These are phyloP conservation scores for Megacollybia platyphylla DNA, from an alignment of 1,284 basidiomycete species.

Conservation along the genomic window DNA sequence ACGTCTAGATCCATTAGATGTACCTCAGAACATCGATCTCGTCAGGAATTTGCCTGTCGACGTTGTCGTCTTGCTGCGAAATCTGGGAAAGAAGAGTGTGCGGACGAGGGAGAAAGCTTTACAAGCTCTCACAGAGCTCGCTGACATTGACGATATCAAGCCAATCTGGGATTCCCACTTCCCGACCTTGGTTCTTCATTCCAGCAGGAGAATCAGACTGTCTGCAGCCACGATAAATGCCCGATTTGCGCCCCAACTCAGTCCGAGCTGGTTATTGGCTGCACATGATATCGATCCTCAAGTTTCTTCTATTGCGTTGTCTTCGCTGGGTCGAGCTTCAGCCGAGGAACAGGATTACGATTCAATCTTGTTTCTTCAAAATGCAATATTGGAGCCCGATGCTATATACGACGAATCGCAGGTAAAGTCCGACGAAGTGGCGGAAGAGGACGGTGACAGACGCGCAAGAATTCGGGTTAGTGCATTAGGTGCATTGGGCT, in stretches of 20 bases:
- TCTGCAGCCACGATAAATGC: slow-evolving; percentile 51
- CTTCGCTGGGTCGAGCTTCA: slow-evolving; percentile 27
- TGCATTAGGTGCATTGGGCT: slow-evolving; percentile 59
- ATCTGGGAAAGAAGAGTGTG: slow-evolving; percentile 84
- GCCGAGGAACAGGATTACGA: slow-evolving; percentile 32
- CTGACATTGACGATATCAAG: slow-evolving; percentile 42
- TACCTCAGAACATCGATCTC: slow-evolving; percentile 81
- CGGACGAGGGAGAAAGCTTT: slow-evolving; percentile 80
- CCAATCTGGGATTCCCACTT: slow-evolving; percentile 77
- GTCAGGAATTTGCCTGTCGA: slow-evolving; percentile 71
- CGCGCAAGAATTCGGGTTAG: slow-evolving; percentile 60
- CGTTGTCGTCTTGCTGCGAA: slow-evolving; percentile 72
- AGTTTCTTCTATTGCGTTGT: slow-evolving; percentile 37
- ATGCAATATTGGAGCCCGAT: not conserved
- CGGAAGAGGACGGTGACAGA: slow-evolving; percentile 57
- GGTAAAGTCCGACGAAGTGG: slow-evolving; percentile 37
- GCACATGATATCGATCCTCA: slow-evolving; percentile 63
- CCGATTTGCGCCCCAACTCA: slow-evolving; percentile 57
- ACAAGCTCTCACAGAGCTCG: slow-evolving; percentile 80
- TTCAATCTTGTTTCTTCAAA: not conserved
- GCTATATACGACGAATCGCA: slow-evolving; percentile 11
- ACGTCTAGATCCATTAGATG: slow-evolving; percentile 87
- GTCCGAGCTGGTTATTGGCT: slow-evolving; percentile 57
- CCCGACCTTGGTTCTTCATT: slow-evolving; percentile 51
- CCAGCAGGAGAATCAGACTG: slow-evolving; percentile 67